Evolutionary conservation across 148 eudicot species (phyloP).

Genomic region (Vaccinium darrowii): DNA sequence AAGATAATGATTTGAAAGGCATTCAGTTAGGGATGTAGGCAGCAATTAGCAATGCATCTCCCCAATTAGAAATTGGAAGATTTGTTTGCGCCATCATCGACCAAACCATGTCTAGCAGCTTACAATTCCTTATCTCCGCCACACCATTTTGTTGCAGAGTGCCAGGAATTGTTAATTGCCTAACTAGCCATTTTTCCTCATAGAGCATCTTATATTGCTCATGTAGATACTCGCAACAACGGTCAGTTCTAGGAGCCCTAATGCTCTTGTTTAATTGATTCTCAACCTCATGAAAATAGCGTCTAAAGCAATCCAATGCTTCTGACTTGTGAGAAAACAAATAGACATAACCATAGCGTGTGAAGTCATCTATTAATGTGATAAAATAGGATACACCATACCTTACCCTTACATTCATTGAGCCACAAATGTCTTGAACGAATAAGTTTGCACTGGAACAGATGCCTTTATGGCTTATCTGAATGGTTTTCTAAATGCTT

Average conservation of each 20-base stretch:
- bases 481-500: too few relatives aligned
- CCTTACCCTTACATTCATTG: not conserved
- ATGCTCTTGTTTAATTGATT: too few relatives aligned
- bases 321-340: not conserved
- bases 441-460: too few relatives aligned
- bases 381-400: too few relatives aligned
- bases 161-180: too few relatives aligned
- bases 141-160: not conserved
- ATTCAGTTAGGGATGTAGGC: not conserved
- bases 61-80: not conserved
- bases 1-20: not conserved
- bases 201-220: too few relatives aligned
- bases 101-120: not conserved
- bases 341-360: not conserved
- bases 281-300: not conserved
- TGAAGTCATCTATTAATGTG: not conserved
- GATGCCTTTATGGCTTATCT: too few relatives aligned
- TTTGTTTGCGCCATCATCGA: not conserved
- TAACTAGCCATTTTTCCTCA: too few relatives aligned
- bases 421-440: too few relatives aligned
- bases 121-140: not conserved
- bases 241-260: too few relatives aligned
- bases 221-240: too few relatives aligned
- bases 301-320: slow-evolving; percentile 1
- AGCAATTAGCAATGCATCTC: not conserved